Evolutionary conservation across 331 rosid species (phyloP), one percentile per base, ranked within the genome.

Genomic region (Dryas integrifolia): DNA sequence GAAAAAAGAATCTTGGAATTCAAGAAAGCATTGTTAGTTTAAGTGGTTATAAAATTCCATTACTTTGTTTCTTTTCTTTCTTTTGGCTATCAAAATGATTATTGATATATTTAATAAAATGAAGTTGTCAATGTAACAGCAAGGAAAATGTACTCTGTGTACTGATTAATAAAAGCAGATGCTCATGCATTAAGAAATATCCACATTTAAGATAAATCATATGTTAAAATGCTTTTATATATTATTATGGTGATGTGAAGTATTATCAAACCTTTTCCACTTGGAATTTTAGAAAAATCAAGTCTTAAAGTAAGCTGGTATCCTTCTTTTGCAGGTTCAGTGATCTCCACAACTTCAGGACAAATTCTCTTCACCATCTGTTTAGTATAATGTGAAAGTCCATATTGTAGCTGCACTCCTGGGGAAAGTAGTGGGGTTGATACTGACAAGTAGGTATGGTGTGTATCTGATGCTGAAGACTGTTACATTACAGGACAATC

Each of bases 251-350:
- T 40, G 71, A 76, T 14, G 24, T 50, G 78, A 80, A 74, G 49
- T 38, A 13, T 45, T n/a, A 21, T 6, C 41, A 38, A 60, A 94
- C 98, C 98, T 82, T 86, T 89, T 65, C 57, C 73, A 38, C 4
- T 73, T 3, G 87, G 80, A 72, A 91, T 87, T 73, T 75, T 85
- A 21, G 85, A 46, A 38, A 91, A 82, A 71, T 86, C 73, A 68
- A 94, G 86, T 77, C 76, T 81, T 8, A 91, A 77, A 72, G 97
- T 89, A 52, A 91, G 90, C 67, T 83, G 91, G 82, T 78, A 88
- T 75, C 97, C 96, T 78, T 84, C 85, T 74, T 58, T 88, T 67
- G 92, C 69, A 73, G 92, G 89, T 69, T 89, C 91, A 66, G 72
- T 68, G 72, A 91, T 80, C 65, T 82, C 89, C 76, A 85, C 79